Evolutionary conservation across 805 yeast genomes (phyloP), one percentile per base, ranked within the genome.

Genomic region (Lachancea kluyveri): DNA sequence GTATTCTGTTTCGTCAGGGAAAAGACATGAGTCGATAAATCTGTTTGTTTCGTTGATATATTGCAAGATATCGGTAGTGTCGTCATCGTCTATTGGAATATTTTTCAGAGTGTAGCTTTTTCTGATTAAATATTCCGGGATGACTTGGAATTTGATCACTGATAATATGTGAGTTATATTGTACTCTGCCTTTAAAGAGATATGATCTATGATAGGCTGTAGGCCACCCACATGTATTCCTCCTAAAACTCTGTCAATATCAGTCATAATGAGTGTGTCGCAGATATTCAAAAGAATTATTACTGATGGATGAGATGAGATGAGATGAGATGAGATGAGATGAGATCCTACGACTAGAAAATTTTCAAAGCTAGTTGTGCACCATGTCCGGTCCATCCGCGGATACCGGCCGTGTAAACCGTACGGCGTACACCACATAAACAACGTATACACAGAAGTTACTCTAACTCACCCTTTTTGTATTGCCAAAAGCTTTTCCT

Each of bases 191-290:
- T 57, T 59, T 25, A 84, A 57, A 25, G 80, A 75, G 9, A 65
- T 57, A 24, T 61, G 68, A 3, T 73, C 67, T 10, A 69, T 60
- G 14, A 87, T 59, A 0, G 95, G 82, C 30, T 71, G 73, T 13
- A 79, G 62, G 1, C 92, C 74, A 4, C 95, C 87, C 10, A 90
- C 57, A 57, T 77, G 83, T 2, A 90, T 68, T 6, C 79, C 78
- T 16, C 94, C 94, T n/a, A 84, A 57, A n/a, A 87, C 69, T 47
- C 94, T 65, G 20, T 33, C 37, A 3, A 33, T 12, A 2, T 18
- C 29, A n/a, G 24, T 12, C 33, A 30, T 30, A 8, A 8, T 24
- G 15, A 7, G 6, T 8, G 11, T 7, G 9, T 7, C 11, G 6
- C 11, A 10, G 11, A 19, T 10, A 10, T 19, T 19, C 21, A 23